Conservation (phyloP, 2,329 filamentous ascomycete genomes). For the Bretziella fagacearum region DNA sequence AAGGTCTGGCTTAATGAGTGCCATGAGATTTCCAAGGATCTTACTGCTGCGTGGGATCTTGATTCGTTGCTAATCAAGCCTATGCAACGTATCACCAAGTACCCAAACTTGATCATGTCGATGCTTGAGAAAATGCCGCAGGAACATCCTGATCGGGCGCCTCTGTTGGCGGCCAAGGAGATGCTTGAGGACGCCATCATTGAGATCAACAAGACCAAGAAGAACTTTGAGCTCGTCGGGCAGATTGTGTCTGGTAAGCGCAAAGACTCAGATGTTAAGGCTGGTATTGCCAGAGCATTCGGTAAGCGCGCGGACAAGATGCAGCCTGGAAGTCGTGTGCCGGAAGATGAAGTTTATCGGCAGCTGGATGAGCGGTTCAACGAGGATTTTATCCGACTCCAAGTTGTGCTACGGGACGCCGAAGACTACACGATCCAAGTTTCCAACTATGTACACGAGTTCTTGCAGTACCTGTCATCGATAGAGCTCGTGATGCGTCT, state of each 20-base stretch:
- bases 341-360: constrained; percentile 69
- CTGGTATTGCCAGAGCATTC: constrained; percentile 76
- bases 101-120: constrained; percentile 69
- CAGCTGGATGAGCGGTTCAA: constrained; percentile 73
- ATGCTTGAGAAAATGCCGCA: constrained; percentile 62
- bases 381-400: constrained; percentile 79
- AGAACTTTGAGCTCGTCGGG: constrained; percentile 80
- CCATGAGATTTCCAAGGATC: constrained; percentile 75
- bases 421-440: constrained; percentile 79
- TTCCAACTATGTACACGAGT: constrained; percentile 61
- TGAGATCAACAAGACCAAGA: constrained; percentile 90
- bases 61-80: constrained; percentile 96
- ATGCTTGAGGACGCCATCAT: constrained; percentile 50
- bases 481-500: constrained; percentile 68
- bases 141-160: constrained; percentile 65
- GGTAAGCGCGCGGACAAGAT: constrained; percentile 77
- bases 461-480: constrained; percentile 62
- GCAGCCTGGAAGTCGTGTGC: constrained; percentile 39
- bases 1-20: constrained; percentile 87
- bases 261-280: constrained; percentile 74
- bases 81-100: constrained; percentile 86
- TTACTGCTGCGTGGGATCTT: constrained; percentile 87
- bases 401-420: constrained; percentile 86
- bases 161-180: constrained; percentile 38
- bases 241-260: constrained; percentile 66